Conservation (phyloP, 768 basidiomycete genomes). For the Gymnopilus junonius region DNA sequence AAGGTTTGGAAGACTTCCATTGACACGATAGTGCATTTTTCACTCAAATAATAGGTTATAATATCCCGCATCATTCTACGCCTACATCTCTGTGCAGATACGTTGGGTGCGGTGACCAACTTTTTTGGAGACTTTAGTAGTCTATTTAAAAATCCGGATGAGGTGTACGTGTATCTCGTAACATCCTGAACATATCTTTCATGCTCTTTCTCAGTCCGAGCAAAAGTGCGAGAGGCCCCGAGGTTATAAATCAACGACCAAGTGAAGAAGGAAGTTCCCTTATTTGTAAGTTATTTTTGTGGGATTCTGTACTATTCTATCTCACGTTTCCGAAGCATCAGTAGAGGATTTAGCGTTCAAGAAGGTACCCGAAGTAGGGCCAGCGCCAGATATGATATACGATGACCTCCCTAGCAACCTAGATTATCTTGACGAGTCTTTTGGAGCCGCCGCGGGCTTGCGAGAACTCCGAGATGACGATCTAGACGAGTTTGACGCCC, state of each 20-base stretch:
- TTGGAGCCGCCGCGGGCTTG: constrained; percentile 77
- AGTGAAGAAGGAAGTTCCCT: constrained; percentile 25
- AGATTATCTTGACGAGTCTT: constrained; percentile 87
- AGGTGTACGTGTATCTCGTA: constrained; percentile 27
- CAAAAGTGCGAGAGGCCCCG: constrained; percentile 15
- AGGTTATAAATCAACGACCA: constrained; percentile 19
- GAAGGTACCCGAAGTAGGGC: constrained; percentile 73
- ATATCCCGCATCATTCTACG: constrained; percentile 57
- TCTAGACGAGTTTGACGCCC: constrained; percentile 65
- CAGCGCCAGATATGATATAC: constrained; percentile 83
- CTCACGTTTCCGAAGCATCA: constrained; percentile 51
- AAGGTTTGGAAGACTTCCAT: constrained; percentile 19
- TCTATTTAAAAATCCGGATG: constrained; percentile 40
- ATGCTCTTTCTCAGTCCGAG: constrained; percentile 3
- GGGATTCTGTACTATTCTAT: not conserved
- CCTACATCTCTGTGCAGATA: constrained; percentile 81
- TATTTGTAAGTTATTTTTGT: constrained; percentile 38
- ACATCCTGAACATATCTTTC: not conserved
- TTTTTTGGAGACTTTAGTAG: constrained; percentile 57
- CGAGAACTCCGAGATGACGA: constrained; percentile 76
- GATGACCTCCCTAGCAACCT: constrained; percentile 91
- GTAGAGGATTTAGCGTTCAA: constrained; percentile 86
- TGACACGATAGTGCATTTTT: not conserved
- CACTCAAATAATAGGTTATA: constrained; percentile 46
- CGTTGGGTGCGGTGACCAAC: constrained; percentile 58